Percentiles rank a stretch among this genome's conserved stretches.
Evolutionary conservation across 2,329 filamentous ascomycete genomes (phyloP).

Genomic region (Nemania bipapillata): DNA sequence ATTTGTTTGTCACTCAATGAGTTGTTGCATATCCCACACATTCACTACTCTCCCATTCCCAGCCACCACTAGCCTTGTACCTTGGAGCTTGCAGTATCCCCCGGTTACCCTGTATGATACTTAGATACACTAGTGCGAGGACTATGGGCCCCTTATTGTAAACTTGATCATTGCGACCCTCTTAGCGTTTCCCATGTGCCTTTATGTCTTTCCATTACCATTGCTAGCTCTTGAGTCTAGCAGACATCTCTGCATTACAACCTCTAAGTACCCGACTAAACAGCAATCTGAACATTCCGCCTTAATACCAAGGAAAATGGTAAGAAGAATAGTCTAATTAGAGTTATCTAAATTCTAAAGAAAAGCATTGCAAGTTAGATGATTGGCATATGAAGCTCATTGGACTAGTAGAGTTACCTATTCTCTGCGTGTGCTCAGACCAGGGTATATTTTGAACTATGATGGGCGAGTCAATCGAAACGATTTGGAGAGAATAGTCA

Average conservation of each 20-base stretch:
- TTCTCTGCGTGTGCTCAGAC: not conserved
- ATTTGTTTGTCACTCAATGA: not conserved
- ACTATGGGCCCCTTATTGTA: conserved; percentile 6
- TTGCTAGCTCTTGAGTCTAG: not conserved
- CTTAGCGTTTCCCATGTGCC: not conserved
- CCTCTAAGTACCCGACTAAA: not conserved
- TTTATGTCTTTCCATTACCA: not conserved
- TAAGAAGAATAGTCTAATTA: not conserved
- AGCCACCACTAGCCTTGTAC: conserved; percentile 29
- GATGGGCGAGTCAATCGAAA: not conserved
- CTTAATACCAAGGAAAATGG: too few relatives aligned
- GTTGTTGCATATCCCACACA: not conserved
- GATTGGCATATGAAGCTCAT: not conserved
- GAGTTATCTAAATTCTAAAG: not conserved
- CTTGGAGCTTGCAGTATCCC: conserved; percentile 31
- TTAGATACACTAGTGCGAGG: conserved; percentile 5
- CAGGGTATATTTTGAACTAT: not conserved
- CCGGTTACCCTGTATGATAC: conserved; percentile 33
- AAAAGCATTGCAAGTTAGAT: not conserved
- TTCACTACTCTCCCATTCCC: conserved; percentile 15
- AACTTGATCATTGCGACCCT: conserved; percentile 10
- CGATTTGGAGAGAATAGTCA: too few relatives aligned
- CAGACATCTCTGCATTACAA: conserved; percentile 6
- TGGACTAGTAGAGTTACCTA: not conserved
- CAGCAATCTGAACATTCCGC: not conserved